Conservation (phyloP, 257 asterid genomes). For the Eucommia ulmoides region DNA sequence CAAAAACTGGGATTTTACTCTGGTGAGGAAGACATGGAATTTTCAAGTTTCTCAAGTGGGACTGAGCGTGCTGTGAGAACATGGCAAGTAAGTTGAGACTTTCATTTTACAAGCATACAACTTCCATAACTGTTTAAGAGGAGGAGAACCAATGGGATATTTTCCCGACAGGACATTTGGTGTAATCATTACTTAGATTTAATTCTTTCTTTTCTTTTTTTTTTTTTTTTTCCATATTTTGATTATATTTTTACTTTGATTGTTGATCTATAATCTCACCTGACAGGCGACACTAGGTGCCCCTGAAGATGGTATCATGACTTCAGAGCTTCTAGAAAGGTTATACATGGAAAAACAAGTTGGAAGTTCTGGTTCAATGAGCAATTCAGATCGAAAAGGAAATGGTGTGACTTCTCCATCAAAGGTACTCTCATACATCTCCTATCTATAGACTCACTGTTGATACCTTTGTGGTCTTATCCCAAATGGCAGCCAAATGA, state of each 20-base stretch:
- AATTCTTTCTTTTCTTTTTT: slow-evolving; percentile 3
- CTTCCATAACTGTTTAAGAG: neutral
- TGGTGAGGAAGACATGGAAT: slow-evolving; percentile 95
- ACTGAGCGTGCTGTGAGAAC: slow-evolving; percentile 92
- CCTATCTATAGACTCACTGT: neutral
- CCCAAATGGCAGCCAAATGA: too few species aligned
- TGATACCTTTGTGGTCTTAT: slow-evolving; percentile 4
- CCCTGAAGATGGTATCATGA: slow-evolving; percentile 82
- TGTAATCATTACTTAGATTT: slow-evolving; percentile 6
- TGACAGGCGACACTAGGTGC: slow-evolving; percentile 54
- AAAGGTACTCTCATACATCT: slow-evolving; percentile 19
- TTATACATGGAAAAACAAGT: slow-evolving; percentile 21
- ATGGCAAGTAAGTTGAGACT: slow-evolving; percentile 70
- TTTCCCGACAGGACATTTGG: slow-evolving; percentile 1
- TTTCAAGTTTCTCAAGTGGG: slow-evolving; percentile 56
- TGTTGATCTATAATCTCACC: too few species aligned
- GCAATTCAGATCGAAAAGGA: slow-evolving; percentile 14
- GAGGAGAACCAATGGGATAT: neutral
- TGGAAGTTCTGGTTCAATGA: slow-evolving; percentile 20
- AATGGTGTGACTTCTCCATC: slow-evolving; percentile 12
- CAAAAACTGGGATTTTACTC: slow-evolving; percentile 75
- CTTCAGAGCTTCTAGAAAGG: slow-evolving; percentile 53
- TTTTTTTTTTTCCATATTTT: neutral
- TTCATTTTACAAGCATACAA: neutral
- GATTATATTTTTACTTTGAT: neutral